Base-by-base conservation (phyloP, 352 stramenopile genomes). In the Phytophthora quininea region DNA sequence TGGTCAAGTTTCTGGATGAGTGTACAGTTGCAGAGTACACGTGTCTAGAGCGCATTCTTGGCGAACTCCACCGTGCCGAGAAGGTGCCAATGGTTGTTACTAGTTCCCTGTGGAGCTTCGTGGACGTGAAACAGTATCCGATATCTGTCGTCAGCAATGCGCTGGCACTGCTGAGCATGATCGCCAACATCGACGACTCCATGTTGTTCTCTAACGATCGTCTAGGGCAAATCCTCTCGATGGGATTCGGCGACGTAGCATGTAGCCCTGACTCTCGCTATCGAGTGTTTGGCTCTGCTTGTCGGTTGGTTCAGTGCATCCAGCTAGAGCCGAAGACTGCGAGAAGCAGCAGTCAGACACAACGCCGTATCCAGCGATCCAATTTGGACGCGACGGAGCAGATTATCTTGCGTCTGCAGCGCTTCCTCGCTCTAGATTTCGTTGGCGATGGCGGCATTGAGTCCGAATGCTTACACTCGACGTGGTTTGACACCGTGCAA, bases 401-500 rank as follows among this genome's bases (percentile, higher is more conserved):
- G 24, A 95, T 98, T 30, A 93, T 97, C 2, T 83, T 95, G 69
- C 82, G 90, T 8, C 76, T 98, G 14, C 88, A 95, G 61, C 78
- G 81, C 5, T 91, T 98, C 45, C 77, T 96, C 58, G 83, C 90
- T 50, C 81, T 97, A 24, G 88, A 98, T 62, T 96, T 93, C 68
- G 89, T 92, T 4, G 60, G 80, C 24, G 87, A 96, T 42, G 70
- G 75, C 3, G 79, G 86, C 43, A 79, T 85, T 46, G 66, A 83
- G 10, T 62, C 58, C 2, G 68, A 71, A 37, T 82, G 67, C 35
- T 51, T 82, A 10, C 73, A 86, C 53, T 81, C 81, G 1, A 86
- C 83, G 74, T 99, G 95, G 96, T 98, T 98, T 71, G 90, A 94
- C 56, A 93, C 88, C 1, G 80, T 92, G 27, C 92, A 98, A 67